Conservation (phyloP, 805 yeast species). For the Cyberlindnera suaveolens region DNA sequence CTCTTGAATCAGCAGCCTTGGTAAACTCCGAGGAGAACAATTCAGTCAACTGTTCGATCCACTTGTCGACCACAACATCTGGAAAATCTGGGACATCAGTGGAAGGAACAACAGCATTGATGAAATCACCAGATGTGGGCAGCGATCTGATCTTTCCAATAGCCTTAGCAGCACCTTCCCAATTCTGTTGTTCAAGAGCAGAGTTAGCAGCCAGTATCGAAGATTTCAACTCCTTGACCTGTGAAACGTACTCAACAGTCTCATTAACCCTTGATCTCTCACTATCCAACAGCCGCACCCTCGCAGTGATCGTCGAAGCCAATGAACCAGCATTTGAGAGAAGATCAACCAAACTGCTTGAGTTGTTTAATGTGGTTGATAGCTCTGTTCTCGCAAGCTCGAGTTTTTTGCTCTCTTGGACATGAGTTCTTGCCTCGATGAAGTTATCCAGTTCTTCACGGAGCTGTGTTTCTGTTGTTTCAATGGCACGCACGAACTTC, state of each 20-base stretch:
- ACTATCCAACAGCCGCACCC: slow-evolving; percentile 61
- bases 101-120: slow-evolving; percentile 78
- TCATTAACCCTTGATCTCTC: slow-evolving; percentile 61
- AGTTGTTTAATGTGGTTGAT: slow-evolving; percentile 51
- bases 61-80: slow-evolving; percentile 41
- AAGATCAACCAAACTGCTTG: slow-evolving; percentile 48
- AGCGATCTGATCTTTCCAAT: slow-evolving; percentile 47
- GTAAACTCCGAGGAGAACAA: slow-evolving; percentile 60
- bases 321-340: slow-evolving; percentile 56
- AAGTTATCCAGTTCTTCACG: slow-evolving; percentile 19
- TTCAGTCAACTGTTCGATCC: slow-evolving; percentile 52
- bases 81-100: slow-evolving; percentile 83
- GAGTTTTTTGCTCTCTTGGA: slow-evolving; percentile 32
- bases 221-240: slow-evolving; percentile 59
- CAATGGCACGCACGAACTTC: slow-evolving; percentile 22
- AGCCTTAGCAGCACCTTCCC: slow-evolving; percentile 73
- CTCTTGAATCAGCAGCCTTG: slow-evolving; percentile 57
- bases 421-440: slow-evolving; percentile 21
- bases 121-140: slow-evolving; percentile 66
- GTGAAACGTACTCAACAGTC: slow-evolving; percentile 57
- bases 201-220: slow-evolving; percentile 59
- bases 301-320: slow-evolving; percentile 61
- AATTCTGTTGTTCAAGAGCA: slow-evolving; percentile 62
- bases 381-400: slow-evolving; percentile 60
- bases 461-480: slow-evolving; percentile 18